Evolutionary conservation across 2,329 filamentous ascomycete genomes (phyloP).

Genomic region (Scorias spongiosa): DNA sequence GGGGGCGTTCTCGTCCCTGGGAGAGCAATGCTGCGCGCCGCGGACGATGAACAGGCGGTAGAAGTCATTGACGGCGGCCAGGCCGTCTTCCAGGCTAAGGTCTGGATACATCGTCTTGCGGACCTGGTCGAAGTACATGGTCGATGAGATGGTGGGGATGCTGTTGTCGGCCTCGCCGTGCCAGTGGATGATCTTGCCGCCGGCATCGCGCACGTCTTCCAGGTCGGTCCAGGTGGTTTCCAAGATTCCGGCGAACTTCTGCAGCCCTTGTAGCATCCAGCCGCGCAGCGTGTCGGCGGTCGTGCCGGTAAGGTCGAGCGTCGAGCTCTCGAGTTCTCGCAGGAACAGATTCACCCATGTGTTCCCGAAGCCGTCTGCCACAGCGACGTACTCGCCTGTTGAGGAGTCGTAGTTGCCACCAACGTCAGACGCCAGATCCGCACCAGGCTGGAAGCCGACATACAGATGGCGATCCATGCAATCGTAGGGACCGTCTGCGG

Average conservation of each 20-base stretch:
- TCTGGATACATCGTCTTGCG: constrained; percentile 34
- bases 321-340: constrained; percentile 21
- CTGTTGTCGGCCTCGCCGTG: constrained; percentile 41
- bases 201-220: constrained; percentile 31
- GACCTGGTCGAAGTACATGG: constrained; percentile 41
- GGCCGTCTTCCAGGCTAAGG: constrained; percentile 9
- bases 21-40: constrained; percentile 36
- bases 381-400: constrained; percentile 17
- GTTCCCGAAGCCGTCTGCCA: constrained; percentile 18
- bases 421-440: constrained; percentile 1
- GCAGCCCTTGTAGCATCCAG: constrained; percentile 37
- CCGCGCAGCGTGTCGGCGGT: constrained; percentile 41
- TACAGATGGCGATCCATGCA: constrained; percentile 26
- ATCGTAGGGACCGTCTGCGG: constrained; percentile 27
- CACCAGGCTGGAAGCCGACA: constrained; percentile 19
- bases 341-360: constrained; percentile 28
- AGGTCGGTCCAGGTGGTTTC: constrained; percentile 40
- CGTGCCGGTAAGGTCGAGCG: constrained; percentile 25
- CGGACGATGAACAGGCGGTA: constrained; percentile 40
- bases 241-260: constrained; percentile 33
- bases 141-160: constrained; percentile 37
- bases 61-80: constrained; percentile 29
- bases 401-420: constrained; percentile 15
- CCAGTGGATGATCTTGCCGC: constrained; percentile 42
- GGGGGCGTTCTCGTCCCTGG: constrained; percentile 13